Evolutionary conservation across 2,329 filamentous ascomycete species (phyloP).

Genomic region (Cladophialophora yegresii): DNA sequence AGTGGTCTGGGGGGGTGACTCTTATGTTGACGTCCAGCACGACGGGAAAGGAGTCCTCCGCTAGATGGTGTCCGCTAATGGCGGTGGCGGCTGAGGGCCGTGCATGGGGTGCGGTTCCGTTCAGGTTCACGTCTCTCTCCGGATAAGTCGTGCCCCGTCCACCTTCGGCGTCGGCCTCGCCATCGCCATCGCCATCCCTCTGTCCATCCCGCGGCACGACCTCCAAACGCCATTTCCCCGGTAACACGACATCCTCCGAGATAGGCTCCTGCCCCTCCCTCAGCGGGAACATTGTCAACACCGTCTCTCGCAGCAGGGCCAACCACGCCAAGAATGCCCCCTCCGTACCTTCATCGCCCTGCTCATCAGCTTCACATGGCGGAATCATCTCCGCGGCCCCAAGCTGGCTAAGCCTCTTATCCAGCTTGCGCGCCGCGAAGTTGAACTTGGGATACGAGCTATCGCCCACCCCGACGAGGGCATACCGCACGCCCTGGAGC

Average conservation of each 20-base stretch:
- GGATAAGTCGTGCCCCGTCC: background rate
- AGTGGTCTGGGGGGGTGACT: conserved; percentile 74
- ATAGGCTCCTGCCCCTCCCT: conserved; percentile 57
- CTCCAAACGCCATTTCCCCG: conserved; percentile 24
- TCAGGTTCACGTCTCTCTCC: background rate
- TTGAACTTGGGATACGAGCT: conserved; percentile 97
- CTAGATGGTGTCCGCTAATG: background rate
- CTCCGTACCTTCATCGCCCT: conserved; percentile 87
- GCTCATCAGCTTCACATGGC: conserved; percentile 85
- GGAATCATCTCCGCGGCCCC: conserved; percentile 76
- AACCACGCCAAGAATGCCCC: conserved; percentile 80
- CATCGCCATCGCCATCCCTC: background rate
- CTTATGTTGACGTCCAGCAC: conserved; percentile 67
- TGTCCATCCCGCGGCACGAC: background rate
- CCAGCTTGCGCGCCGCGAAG: conserved; percentile 84
- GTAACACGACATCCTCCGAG: conserved; percentile 27
- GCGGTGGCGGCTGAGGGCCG: conserved; percentile 34
- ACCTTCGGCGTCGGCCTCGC: too few species aligned
- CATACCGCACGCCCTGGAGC: conserved; percentile 69
- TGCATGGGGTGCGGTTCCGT: conserved; percentile 17
- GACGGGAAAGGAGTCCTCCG: conserved; percentile 54
- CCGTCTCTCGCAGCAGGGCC: conserved; percentile 63
- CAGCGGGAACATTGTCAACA: conserved; percentile 70
- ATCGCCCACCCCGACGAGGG: conserved; percentile 88
- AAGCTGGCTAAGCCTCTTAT: conserved; percentile 79